A percentile compares a stretch with the other conserved stretches of the same genome.
Conservation (phyloP, 805 yeast genomes). For the Kazachstania viticola region DNA sequence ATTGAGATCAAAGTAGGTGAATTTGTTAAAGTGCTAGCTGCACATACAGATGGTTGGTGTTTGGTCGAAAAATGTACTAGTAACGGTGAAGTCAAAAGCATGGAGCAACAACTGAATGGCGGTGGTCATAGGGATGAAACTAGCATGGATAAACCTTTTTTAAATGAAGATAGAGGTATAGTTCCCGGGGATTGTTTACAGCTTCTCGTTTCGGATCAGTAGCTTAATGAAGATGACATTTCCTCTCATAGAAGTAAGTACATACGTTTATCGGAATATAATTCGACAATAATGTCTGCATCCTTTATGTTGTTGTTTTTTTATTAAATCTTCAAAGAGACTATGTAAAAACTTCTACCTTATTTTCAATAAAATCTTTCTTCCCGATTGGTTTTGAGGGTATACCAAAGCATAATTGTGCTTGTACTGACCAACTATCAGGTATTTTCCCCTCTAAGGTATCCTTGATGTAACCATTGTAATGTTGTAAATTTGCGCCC, state of each 20-base stretch:
- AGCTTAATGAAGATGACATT: no score
- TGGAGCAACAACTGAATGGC: no score
- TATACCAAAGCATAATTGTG: conserved; percentile 41
- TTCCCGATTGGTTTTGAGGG: conserved; percentile 30
- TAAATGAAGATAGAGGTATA: conserved; percentile 31
- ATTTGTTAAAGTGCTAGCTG: conserved; percentile 26
- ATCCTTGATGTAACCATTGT: conserved; percentile 33
- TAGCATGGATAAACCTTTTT: conserved; percentile 17
- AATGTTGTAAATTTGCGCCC: conserved; percentile 44
- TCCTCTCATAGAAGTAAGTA: no score
- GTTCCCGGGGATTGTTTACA: conserved; percentile 30
- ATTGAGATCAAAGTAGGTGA: conserved; percentile 25
- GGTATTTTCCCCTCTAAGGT: conserved; percentile 32
- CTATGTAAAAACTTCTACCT: conserved; percentile 25
- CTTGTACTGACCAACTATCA: conserved; percentile 33
- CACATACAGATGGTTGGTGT: conserved; percentile 37
- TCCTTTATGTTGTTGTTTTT: no score
- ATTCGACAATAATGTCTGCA: no score
- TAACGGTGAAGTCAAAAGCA: conserved; percentile 11
- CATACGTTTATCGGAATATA: no score
- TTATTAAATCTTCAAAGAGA: no score
- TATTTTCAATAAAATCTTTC: conserved; percentile 34
- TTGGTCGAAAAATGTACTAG: conserved; percentile 27
- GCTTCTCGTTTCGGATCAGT: conserved; percentile 1
- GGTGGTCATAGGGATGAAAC: conserved; percentile 1